Base-by-base conservation (phyloP, 1,284 basidiomycete species). In the Melampsora americana region DNA sequence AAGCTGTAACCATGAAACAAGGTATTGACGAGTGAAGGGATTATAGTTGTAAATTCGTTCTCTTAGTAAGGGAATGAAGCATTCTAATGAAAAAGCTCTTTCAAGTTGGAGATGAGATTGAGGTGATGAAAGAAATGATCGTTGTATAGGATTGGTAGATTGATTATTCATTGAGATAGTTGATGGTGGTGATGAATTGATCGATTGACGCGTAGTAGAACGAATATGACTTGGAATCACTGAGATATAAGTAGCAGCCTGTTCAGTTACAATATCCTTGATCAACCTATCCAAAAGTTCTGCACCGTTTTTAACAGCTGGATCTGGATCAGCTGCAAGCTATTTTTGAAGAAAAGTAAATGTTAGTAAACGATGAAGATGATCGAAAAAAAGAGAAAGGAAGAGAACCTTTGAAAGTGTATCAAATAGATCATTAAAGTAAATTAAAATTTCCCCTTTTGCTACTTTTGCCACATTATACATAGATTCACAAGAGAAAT, bases 341-440 rank as follows among this genome's bases (percentile, higher is more conserved):
- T 96, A 80, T 32, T 78, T 64, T 23, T 2, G 26, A 28, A 11
- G 42, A 30, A 14, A 18, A n/a, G n/a, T 42, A 68, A 30, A 11
- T 42, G 46, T 23, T 14, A 32, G 44, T 56, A 60, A 18, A 66
- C 35, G 56, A 20, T 20, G 18, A 59, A 20, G n/a, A 23, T 35
- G 60, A 62, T 23, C 7, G 18, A 30, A 66, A 66, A 48, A 16
- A 9, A 66, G 3, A 23, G 18, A 39, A 61, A 60, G 18, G 39
- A 50, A 53, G 28, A 81, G 87, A 78, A 94, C 94, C 86, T 96
- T 97, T 86, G 92, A 94, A 78, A 99, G 87, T 0, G 93, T 91
- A 83, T 99, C 96, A 81, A 99, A 99, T 76, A 97, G 93, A 77
- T 95, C 92, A 82, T 99, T 99, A 85, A 99, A 99, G 83, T 95